These are phyloP conservation scores for Colletotrichum sp. DNA, from an alignment of 2,329 filamentous ascomycete species.

Conservation along the genomic window DNA sequence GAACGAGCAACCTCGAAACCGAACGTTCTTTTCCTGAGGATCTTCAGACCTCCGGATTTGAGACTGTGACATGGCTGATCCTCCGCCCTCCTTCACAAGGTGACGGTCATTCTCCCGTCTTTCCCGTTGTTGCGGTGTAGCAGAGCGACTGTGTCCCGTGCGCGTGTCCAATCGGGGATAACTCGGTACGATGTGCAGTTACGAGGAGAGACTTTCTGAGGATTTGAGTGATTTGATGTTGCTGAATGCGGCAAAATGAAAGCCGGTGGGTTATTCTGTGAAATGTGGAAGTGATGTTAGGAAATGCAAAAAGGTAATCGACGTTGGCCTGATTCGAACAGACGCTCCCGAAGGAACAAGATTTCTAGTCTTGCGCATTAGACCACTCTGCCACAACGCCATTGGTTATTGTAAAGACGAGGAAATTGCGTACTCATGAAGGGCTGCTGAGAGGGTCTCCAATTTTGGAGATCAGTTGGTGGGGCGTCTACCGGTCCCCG, in stretches of 20 bases:
- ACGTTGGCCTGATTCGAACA: constrained; percentile 17
- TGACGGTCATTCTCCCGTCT: not conserved
- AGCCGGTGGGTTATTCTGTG: not conserved
- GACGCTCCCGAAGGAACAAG: constrained; percentile 17
- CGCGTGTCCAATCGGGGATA: not conserved
- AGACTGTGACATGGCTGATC: constrained; percentile 13
- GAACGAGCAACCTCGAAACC: not conserved
- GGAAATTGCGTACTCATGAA: accelerated
- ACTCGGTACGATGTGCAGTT: not conserved
- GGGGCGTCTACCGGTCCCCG: too few species aligned
- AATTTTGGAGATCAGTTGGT: not conserved
- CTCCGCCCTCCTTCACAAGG: not conserved
- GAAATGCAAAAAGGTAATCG: not conserved
- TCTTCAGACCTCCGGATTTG: not conserved
- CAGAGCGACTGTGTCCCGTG: not conserved
- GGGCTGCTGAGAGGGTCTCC: too few species aligned
- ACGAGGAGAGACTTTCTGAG: not conserved
- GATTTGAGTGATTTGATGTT: not conserved
- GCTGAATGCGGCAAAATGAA: not conserved
- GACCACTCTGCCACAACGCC: constrained; percentile 17
- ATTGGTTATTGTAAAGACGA: not conserved
- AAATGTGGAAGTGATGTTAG: not conserved
- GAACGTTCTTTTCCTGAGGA: not conserved
- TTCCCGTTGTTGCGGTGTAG: not conserved
- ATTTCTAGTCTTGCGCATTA: constrained; percentile 18